Percentiles rank a stretch among this genome's conserved stretches.
These are phyloP conservation scores for Viola pubescens DNA, from an alignment of 441 rosid species.

Conservation along the genomic window DNA sequence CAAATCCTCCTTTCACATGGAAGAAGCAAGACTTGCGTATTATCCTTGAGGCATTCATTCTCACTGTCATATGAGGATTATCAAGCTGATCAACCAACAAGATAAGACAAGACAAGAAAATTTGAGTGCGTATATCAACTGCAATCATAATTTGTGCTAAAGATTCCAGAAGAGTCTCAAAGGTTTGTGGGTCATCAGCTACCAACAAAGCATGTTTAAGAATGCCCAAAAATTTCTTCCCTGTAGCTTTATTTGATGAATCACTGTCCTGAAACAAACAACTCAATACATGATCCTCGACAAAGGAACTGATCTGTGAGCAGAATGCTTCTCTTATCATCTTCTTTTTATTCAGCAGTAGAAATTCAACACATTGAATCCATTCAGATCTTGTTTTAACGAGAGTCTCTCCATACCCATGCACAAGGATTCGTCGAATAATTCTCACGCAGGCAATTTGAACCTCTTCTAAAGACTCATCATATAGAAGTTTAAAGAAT, in stretches of 20 bases:
- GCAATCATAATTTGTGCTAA: conserved; percentile 69
- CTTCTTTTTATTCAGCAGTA: conserved; percentile 62
- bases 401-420: conserved; percentile 46
- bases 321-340: conserved; percentile 84
- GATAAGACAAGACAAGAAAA: conserved; percentile 65
- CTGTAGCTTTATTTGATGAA: conserved; percentile 35
- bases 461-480: conserved; percentile 72
- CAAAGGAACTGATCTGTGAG: conserved; percentile 67
- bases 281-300: conserved; percentile 40
- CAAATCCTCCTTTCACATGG: conserved; percentile 83
- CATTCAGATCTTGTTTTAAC: conserved; percentile 55
- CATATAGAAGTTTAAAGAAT: conserved; percentile 67
- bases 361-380: conserved; percentile 60
- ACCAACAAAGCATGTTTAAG: conserved; percentile 49
- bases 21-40: conserved; percentile 64
- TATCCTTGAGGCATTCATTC: conserved; percentile 65
- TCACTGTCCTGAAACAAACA: conserved; percentile 51
- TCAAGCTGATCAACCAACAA: conserved; percentile 91
- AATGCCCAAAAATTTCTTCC: conserved; percentile 48
- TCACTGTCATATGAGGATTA: conserved; percentile 57
- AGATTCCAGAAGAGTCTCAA: conserved; percentile 82
- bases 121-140: conserved; percentile 55
- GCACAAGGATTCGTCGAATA: conserved; percentile 67
- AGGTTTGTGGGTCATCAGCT: conserved; percentile 57
- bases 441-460: conserved; percentile 80